Percentiles rank a stretch among this genome's conserved stretches.
phyloP scores from a whole-genome alignment of 768 basidiomycete genomes.

The Cytidiella melzeri region DNA sequence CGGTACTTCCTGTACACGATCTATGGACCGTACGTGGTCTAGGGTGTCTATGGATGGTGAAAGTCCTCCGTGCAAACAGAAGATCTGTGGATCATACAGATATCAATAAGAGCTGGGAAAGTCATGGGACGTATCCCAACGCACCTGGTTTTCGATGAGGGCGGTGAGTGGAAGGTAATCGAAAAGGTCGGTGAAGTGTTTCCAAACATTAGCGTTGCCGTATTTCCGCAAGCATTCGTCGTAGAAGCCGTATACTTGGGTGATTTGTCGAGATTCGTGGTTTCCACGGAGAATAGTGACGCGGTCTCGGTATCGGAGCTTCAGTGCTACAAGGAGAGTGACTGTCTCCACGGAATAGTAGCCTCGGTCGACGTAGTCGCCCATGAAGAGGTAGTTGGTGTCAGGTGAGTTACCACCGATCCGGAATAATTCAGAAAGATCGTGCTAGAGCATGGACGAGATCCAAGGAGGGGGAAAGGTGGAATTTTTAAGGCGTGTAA shows the following conservation, averaged over 20 bases:
- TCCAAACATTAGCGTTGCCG: constrained; percentile 99
- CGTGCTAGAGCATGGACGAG: constrained; percentile 59
- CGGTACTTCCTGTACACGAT: constrained; percentile 98
- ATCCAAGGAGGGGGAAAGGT: constrained; percentile 9
- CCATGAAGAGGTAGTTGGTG: constrained; percentile 99
- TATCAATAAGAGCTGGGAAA: too few species aligned
- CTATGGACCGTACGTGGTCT: constrained; percentile 97
- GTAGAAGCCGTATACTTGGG: constrained; percentile 99
- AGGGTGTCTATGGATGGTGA: constrained; percentile 99
- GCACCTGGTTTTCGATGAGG: constrained; percentile 96
- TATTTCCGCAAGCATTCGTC: constrained; percentile 99
- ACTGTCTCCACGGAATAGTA: constrained; percentile 99
- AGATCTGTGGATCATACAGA: constrained; percentile 74
- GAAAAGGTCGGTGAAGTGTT: constrained; percentile 97
- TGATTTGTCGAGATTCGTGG: constrained; percentile 99
- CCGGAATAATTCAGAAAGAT: constrained; percentile 96
- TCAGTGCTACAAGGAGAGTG: constrained; percentile 92
- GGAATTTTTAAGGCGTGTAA: too few species aligned
- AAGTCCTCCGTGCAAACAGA: constrained; percentile 95
- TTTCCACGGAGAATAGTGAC: constrained; percentile 98
- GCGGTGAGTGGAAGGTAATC: constrained; percentile 97
- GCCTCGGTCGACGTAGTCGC: constrained; percentile 98
- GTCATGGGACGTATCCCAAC: constrained; percentile 31
- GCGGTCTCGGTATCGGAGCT: constrained; percentile 95
- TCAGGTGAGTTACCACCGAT: constrained; percentile 98